phyloP scores from a whole-genome alignment of 352 stramenopile species.

The Blastocystis sp. region DNA sequence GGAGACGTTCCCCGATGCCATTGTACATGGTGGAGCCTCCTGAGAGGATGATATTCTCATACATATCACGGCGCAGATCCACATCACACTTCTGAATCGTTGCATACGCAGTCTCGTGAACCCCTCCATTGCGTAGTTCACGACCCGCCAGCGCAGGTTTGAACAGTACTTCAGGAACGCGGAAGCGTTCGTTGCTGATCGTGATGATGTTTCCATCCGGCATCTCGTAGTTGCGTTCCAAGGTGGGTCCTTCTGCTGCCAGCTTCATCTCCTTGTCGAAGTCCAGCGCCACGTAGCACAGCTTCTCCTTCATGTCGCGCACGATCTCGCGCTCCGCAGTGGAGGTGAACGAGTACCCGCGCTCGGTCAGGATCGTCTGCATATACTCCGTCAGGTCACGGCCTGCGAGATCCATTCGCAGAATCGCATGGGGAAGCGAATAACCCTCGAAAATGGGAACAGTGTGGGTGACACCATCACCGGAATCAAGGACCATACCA shows the following conservation, averaged over 20 bases:
- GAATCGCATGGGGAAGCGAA: conserved; percentile 79
- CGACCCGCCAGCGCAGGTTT: conserved; percentile 84
- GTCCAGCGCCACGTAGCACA: conserved; percentile 86
- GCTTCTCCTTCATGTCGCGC: conserved; percentile 94
- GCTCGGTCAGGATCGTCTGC: conserved; percentile 88
- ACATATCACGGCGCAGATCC: conserved; percentile 85
- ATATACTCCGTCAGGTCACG: conserved; percentile 85
- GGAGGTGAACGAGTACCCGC: conserved; percentile 85
- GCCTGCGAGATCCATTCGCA: conserved; percentile 80
- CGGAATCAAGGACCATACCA: conserved; percentile 76
- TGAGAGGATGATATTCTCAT: conserved; percentile 90
- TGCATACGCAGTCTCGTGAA: conserved; percentile 81
- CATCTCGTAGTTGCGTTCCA: conserved; percentile 91
- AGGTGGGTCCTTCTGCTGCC: conserved; percentile 73
- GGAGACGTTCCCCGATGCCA: conserved; percentile 83
- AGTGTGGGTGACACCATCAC: conserved; percentile 78
- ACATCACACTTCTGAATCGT: conserved; percentile 84
- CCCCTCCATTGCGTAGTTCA: conserved; percentile 70
- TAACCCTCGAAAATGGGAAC: conserved; percentile 88
- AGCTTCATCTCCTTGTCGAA: conserved; percentile 87
- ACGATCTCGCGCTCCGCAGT: conserved; percentile 87
- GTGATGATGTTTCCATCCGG: conserved; percentile 94
- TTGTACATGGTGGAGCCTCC: conserved; percentile 89
- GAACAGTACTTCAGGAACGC: conserved; percentile 88
- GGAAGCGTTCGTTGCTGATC: conserved; percentile 89